Conservation (phyloP, 441 rosid genomes). For the Manihot esculenta region DNA sequence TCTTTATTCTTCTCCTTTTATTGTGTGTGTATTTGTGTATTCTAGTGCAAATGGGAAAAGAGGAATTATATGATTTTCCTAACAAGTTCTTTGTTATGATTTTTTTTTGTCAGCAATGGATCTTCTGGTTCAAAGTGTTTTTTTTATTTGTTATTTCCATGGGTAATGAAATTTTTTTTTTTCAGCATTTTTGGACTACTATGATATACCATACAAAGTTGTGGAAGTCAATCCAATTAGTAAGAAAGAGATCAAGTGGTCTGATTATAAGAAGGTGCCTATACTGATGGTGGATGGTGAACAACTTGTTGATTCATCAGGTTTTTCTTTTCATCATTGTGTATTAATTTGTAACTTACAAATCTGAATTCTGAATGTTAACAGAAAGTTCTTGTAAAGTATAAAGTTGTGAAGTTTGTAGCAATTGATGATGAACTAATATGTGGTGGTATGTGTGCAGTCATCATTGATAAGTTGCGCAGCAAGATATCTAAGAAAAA, state of each 20-base stretch:
- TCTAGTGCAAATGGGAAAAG: too few species aligned
- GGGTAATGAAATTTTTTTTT: background rate
- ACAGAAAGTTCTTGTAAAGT: background rate
- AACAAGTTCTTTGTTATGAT: too few species aligned
- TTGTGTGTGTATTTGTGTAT: background rate
- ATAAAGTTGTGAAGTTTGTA: background rate
- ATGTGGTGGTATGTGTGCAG: conserved; percentile 36
- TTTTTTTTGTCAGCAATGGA: too few species aligned
- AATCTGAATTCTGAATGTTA: background rate
- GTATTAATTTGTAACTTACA: background rate
- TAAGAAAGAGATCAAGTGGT: conserved; percentile 90
- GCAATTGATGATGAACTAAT: background rate
- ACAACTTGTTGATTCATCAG: conserved; percentile 82
- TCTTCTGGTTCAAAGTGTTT: too few species aligned
- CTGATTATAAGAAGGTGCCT: conserved; percentile 88
- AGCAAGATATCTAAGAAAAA: conserved; percentile 45
- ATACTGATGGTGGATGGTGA: conserved; percentile 69
- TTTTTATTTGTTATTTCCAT: too few species aligned
- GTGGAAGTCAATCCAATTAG: conserved; percentile 82
- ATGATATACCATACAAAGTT: conserved; percentile 69
- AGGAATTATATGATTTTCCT: too few species aligned
- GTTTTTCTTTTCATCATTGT: conserved; percentile 28
- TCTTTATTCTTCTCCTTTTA: background rate
- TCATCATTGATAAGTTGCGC: conserved; percentile 56
- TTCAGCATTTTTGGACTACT: conserved; percentile 74